Evolutionary conservation across 2,329 filamentous ascomycete genomes (phyloP).

Genomic region (Fusarium illudens): DNA sequence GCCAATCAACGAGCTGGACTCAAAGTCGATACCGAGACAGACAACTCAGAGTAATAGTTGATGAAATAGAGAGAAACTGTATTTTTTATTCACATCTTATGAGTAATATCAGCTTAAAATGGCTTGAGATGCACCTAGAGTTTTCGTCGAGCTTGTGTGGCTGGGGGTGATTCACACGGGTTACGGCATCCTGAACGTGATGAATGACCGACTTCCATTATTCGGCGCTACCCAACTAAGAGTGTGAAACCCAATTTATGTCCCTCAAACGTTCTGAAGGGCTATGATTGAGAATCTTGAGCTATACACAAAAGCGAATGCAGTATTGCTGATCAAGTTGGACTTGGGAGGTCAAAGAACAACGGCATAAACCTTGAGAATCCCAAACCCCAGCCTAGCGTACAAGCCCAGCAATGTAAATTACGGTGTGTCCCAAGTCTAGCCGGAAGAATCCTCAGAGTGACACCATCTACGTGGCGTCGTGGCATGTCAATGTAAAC

Average conservation of each 20-base stretch:
- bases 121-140: not conserved
- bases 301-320: not conserved
- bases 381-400: not conserved
- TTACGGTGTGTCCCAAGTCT: slow-evolving; percentile 20
- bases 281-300: not conserved
- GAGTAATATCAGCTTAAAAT: not conserved
- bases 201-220: not conserved
- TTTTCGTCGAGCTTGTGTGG: not conserved
- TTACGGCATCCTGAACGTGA: not conserved
- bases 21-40: not conserved
- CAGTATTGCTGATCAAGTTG: not conserved
- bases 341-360: not conserved
- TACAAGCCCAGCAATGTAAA: not conserved
- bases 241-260: not conserved
- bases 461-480: slow-evolving; percentile 1
- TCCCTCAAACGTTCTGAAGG: not conserved
- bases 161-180: not conserved
- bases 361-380: not conserved
- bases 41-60: not conserved
- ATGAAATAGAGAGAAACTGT: not conserved
- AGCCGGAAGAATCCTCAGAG: not conserved
- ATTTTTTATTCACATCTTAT: not conserved
- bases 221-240: not conserved
- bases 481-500: not conserved
- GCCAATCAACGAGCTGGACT: slow-evolving; percentile 26